Evolutionary conservation across 148 eudicot genomes (phyloP).

Genomic region (Limonium bicolor): DNA sequence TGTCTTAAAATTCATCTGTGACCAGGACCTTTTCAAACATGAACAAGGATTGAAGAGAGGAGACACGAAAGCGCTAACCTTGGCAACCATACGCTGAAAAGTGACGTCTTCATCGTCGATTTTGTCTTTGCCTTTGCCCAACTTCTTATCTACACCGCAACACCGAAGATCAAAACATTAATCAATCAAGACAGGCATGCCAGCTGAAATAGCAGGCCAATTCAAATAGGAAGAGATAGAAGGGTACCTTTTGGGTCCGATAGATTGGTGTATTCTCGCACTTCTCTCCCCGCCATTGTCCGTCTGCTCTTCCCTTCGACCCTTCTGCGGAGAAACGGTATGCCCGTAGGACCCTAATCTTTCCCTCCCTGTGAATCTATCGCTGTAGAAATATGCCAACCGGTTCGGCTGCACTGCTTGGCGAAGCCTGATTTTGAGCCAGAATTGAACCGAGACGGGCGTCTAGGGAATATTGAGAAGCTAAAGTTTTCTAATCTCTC

Average conservation of each 20-base stretch:
- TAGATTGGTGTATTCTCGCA: conserved; percentile 89
- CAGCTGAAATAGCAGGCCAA: not conserved
- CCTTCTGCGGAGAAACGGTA: no score
- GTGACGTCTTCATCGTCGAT: conserved; percentile 87
- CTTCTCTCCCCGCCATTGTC: conserved; percentile 98
- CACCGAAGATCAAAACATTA: not conserved
- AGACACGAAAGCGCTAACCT: conserved; percentile 64
- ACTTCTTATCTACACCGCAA: conserved; percentile 60
- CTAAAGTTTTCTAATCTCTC: no score
- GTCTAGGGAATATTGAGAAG: no score
- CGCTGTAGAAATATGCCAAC: no score
- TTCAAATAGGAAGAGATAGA: not conserved
- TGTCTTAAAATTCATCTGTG: no score
- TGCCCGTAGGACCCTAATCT: no score
- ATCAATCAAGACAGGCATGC: not conserved
- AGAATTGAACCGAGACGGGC: no score
- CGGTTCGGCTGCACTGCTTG: no score
- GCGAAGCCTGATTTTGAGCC: no score
- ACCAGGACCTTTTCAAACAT: no score
- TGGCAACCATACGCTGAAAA: conserved; percentile 97
- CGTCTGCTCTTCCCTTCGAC: no score
- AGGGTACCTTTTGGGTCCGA: conserved; percentile 78
- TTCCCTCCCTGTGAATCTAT: no score
- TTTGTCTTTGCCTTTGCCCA: conserved; percentile 63
- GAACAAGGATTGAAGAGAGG: conserved; percentile 15